A percentile compares a stretch with the other conserved stretches of the same genome.
phyloP scores from a whole-genome alignment of 768 basidiomycete genomes.

The Amanita pseudoporphyria region DNA sequence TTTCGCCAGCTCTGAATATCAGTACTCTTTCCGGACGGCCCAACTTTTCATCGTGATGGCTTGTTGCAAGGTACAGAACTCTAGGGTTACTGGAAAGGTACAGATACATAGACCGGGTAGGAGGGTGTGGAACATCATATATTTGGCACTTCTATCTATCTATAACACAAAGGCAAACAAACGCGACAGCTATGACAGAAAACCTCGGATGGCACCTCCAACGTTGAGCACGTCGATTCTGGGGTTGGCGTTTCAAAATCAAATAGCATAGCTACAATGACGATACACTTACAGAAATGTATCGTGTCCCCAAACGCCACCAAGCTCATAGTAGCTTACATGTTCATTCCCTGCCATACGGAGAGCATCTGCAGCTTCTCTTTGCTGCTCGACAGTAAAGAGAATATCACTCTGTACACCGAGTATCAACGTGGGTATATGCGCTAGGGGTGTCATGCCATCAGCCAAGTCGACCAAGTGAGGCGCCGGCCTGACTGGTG shows the following conservation, averaged over 20 bases:
- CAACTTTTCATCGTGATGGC: conserved; percentile 51
- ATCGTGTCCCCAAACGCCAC: conserved; percentile 99
- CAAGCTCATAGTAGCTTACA: conserved; percentile 95
- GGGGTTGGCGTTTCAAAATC: conserved; percentile 6
- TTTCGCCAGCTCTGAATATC: conserved; percentile 58
- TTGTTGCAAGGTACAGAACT: conserved; percentile 63
- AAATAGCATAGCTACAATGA: background rate
- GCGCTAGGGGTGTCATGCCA: conserved; percentile 65
- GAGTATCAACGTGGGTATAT: conserved; percentile 78
- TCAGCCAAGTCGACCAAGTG: conserved; percentile 68
- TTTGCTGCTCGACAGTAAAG: conserved; percentile 95
- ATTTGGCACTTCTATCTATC: background rate
- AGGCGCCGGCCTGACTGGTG: conserved; percentile 63
- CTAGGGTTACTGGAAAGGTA: conserved; percentile 63
- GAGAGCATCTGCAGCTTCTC: conserved; percentile 89
- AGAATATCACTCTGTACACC: conserved; percentile 97
- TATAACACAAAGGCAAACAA: conserved; percentile 2
- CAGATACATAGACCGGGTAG: conserved; percentile 49
- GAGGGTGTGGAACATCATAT: background rate
- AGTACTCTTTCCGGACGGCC: conserved; percentile 56
- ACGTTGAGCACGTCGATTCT: conserved; percentile 85
- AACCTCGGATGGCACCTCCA: conserved; percentile 85
- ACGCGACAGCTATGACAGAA: conserved; percentile 44
- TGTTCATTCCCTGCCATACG: conserved; percentile 80
- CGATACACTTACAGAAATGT: conserved; percentile 72